These are phyloP conservation scores for Cryptomeria japonica DNA, from an alignment of 75 land plant genomes.

Conservation along the genomic window DNA sequence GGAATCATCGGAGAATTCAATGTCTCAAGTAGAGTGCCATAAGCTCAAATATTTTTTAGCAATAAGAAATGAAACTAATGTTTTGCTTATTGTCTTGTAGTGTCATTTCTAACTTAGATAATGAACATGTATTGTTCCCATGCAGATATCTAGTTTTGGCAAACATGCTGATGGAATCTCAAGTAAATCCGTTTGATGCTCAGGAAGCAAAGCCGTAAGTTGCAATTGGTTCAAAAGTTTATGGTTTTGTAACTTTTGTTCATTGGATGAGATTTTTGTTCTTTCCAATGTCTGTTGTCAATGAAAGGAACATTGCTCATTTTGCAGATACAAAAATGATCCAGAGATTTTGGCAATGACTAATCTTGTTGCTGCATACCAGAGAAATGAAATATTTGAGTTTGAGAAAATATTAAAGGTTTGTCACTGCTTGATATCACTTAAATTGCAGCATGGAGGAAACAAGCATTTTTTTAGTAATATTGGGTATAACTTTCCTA, in stretches of 20 bases:
- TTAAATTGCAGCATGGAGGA: not conserved
- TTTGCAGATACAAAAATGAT: slow-evolving; percentile 91
- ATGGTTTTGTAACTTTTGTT: not conserved
- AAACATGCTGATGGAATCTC: slow-evolving; percentile 98
- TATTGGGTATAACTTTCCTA: not conserved
- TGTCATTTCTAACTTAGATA: not conserved
- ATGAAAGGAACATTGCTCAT: not conserved
- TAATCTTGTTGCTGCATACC: slow-evolving; percentile 95
- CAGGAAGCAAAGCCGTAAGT: slow-evolving; percentile 99
- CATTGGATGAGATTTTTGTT: not conserved
- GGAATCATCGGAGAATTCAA: slow-evolving; percentile 95
- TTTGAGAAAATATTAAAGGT: slow-evolving; percentile 99
- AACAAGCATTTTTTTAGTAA: not conserved
- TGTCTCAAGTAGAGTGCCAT: slow-evolving; percentile 76
- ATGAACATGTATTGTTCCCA: not conserved
- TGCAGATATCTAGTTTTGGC: slow-evolving; percentile 94
- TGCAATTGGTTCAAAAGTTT: not conserved
- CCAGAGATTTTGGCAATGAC: slow-evolving; percentile 99
- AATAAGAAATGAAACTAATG: not conserved
- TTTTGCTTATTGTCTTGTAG: not conserved
- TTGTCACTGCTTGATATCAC: not conserved
- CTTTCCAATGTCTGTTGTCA: not conserved
- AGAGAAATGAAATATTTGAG: slow-evolving; percentile 93
- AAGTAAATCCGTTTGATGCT: slow-evolving; percentile 98
- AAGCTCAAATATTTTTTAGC: not conserved